A percentile compares a stretch with the other conserved stretches of the same genome.
Conservation (phyloP, 768 basidiomycete species). For the Neoboletus magnificus region DNA sequence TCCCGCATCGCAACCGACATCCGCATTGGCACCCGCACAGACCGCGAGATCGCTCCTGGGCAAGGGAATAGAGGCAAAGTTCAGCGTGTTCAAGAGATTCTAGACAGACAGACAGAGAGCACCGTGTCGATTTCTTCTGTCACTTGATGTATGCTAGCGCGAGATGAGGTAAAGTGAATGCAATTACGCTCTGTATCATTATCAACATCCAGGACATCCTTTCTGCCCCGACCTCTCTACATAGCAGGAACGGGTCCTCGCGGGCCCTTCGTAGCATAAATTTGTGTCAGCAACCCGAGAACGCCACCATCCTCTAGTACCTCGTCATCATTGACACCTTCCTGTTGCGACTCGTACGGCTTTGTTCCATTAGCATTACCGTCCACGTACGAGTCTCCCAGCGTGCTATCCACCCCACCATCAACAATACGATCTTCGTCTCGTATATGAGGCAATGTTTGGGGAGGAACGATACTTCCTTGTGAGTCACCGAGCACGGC, state of each 20-base stretch:
- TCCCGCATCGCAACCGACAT: constrained; percentile 88
- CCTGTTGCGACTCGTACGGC: constrained; percentile 39
- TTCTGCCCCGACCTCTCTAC: constrained; percentile 13
- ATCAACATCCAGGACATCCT: background rate
- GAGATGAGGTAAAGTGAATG: background rate
- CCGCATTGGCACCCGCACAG: constrained; percentile 86
- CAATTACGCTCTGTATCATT: background rate
- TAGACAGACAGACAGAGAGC: constrained; percentile 38
- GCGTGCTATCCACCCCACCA: constrained; percentile 56
- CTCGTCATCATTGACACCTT: constrained; percentile 59
- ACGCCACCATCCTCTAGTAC: constrained; percentile 77
- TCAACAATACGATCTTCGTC: constrained; percentile 49
- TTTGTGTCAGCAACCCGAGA: constrained; percentile 80
- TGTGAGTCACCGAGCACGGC: constrained; percentile 76
- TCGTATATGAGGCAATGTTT: constrained; percentile 25
- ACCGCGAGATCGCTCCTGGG: constrained; percentile 59
- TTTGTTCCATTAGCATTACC: constrained; percentile 44
- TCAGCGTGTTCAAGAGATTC: constrained; percentile 73
- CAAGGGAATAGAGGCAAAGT: constrained; percentile 80
- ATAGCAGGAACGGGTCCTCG: constrained; percentile 46
- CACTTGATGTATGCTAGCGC: background rate
- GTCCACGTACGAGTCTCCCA: constrained; percentile 75
- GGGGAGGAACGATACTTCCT: constrained; percentile 41
- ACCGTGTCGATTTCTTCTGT: background rate
- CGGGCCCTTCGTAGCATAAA: constrained; percentile 61